Evolutionary conservation across 2,329 filamentous ascomycete species (phyloP), one percentile per base, ranked within the genome.

Genomic region (Dactylellina cionopaga): DNA sequence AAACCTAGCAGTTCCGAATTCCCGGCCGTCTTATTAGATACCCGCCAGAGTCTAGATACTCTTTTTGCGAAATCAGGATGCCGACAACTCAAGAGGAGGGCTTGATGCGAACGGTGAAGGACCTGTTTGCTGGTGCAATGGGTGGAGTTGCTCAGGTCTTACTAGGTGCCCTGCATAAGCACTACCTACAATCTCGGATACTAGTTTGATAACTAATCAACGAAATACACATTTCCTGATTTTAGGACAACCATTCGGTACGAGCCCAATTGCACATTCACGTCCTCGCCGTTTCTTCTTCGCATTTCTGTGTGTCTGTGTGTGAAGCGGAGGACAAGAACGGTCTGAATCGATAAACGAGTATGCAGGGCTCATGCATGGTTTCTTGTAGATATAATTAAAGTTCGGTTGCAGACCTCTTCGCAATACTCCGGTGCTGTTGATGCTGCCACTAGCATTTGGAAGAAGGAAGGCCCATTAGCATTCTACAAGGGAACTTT

Each of bases 401-500:
- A 99, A 83, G 95, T 99, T 78, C 91, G 95, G 63, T 86, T 99
- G 51, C 95, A 99, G 81, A 99, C 95, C 13, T 90, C 90, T 59
- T 88, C 86, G 19, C 87, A 91, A 76, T 96, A 97, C 84, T 85
- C 87, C 58, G 89, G 87, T 75, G 95, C 95, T 58, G 82, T 96
- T 47, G 85, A 92, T 77, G 92, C 91, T 76, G 95, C 93, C 5
- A 85, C 86, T 55, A 87, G 90, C 75, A 98, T 99, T 83, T 92
- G 92, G 82, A 88, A 87, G 78, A 89, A 92, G 78, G 95, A 99
- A 81, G 95, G 95, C 1, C 85, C 92, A 1, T 83, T 91, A 10
- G 95, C 95, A 65, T 99, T 99, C 84, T 99, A 99, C 87, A 99
- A 99, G 76, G 95, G 95, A 78, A 98, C 95, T 0, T 85, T 99